Base-by-base conservation (phyloP, 805 yeast species). In the Ogataea philodendri region DNA sequence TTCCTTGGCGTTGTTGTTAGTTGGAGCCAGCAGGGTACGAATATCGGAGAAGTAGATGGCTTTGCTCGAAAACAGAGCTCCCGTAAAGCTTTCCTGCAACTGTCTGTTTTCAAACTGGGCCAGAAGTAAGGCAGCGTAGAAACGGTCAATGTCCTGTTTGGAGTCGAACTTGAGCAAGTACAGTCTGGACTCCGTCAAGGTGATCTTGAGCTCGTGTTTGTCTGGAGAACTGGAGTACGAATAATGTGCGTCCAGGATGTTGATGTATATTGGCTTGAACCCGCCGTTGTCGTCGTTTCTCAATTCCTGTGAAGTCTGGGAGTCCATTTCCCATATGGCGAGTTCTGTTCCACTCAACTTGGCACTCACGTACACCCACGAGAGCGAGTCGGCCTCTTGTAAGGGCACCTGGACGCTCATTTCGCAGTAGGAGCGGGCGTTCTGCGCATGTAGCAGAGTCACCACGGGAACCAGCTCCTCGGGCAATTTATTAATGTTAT, bases 381-480 rank as follows among this genome's bases (percentile, higher is more conserved):
- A 32, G 7, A 26, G 20, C 10, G 17, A 26, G n/a, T 32, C 40
- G 2, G 35, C 24, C 9, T 37, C 44, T n/a, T 27, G 25, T 16
- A 40, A 18, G 7, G 55, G 59, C n/a, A 57, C 52, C 29, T 49
- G 48, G 10, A 51, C 56, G 32, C 32, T 39, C 48, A 50, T 44
- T 41, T 69, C 74, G 28, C 65, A 67, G 56, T 86, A 85, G 6
- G 74, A 66, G 30, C 95, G 68, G 15, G 76, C 69, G 43, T 76
- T 76, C 52, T 86, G 95, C 13, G 88, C 78, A 29, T 74, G 73
- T 37, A 84, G 66, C 45, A 86, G 66, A 14, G 85, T 79, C 23
- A 85, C 72, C 8, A 84, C 70, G 0, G 95, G 94, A 10, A 76
- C 60, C 53, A 86, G 66, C 52, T 84, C 90, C 10, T 75, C 74